A percentile compares a stretch with the other conserved stretches of the same genome.
Conservation (phyloP, 345 rosid species). For the Pistacia vera region DNA sequence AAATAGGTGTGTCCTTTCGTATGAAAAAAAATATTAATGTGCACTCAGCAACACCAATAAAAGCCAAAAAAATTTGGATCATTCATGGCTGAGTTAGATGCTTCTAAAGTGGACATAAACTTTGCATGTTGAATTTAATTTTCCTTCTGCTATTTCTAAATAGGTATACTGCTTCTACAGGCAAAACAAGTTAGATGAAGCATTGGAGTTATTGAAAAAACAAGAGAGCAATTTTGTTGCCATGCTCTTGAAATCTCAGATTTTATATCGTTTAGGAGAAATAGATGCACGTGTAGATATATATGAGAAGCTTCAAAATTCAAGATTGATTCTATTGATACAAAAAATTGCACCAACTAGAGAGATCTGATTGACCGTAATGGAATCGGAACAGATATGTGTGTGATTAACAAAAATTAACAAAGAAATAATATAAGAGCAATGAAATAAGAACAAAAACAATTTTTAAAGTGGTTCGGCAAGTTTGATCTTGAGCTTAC, state of each 20-base stretch:
- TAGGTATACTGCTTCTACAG: conserved; percentile 96
- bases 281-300: conserved; percentile 70
- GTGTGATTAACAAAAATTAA: no score
- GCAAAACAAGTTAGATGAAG: conserved; percentile 81
- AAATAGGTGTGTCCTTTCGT: no score
- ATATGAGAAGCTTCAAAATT: conserved; percentile 63
- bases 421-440: no score
- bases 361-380: no score
- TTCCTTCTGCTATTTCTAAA: background rate
- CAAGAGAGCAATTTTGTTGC: conserved; percentile 54
- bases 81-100: background rate
- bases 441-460: no score
- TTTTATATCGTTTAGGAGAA: conserved; percentile 76
- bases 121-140: background rate
- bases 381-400: no score
- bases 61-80: no score
- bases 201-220: conserved; percentile 54
- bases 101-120: background rate
- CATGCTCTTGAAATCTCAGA: conserved; percentile 83
- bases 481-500: no score
- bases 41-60: no score
- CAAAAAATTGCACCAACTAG: no score
- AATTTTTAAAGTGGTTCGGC: no score
- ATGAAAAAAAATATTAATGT: no score
- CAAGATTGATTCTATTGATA: conserved; percentile 53